Evolutionary conservation across 164 flowering plant genomes (phyloP).

Genomic region (Tetrastigma voinierianum): DNA sequence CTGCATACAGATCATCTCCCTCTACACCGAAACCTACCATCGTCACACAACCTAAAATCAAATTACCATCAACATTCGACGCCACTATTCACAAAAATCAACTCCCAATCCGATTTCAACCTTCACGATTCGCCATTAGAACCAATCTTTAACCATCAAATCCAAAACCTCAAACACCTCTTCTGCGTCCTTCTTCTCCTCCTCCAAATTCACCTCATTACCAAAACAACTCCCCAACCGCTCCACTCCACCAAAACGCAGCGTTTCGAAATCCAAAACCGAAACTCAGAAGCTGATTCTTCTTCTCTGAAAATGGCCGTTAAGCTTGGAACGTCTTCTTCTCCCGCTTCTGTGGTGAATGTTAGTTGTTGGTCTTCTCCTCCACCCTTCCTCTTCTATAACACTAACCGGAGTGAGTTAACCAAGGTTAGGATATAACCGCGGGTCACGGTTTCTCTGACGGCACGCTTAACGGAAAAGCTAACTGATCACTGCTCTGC

Average conservation of each 20-base stretch:
- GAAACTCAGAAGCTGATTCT: too few species aligned
- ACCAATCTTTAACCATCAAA: not conserved
- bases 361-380: constrained; percentile 3
- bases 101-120: too few species aligned
- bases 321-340: constrained; percentile 5
- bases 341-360: not conserved
- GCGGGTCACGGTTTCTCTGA: constrained; percentile 2
- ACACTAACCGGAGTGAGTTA: constrained; percentile 11
- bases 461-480: constrained; percentile 8
- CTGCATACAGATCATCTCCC: constrained; percentile 52
- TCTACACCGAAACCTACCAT: constrained; percentile 7
- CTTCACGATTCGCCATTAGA: not conserved
- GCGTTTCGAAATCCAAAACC: too few species aligned
- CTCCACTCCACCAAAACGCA: too few species aligned
- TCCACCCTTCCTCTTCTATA: constrained; percentile 3
- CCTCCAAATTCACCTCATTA: not conserved
- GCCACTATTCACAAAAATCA: too few species aligned
- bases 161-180: constrained; percentile 1
- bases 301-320: too few species aligned
- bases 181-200: not conserved
- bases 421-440: constrained; percentile 26
- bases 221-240: not conserved
- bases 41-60: constrained; percentile 12
- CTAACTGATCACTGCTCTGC: not conserved
- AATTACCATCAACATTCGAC: not conserved